phyloP scores from a whole-genome alignment of 1,139 yeast genomes.

The Geotrichum bryndzae region DNA sequence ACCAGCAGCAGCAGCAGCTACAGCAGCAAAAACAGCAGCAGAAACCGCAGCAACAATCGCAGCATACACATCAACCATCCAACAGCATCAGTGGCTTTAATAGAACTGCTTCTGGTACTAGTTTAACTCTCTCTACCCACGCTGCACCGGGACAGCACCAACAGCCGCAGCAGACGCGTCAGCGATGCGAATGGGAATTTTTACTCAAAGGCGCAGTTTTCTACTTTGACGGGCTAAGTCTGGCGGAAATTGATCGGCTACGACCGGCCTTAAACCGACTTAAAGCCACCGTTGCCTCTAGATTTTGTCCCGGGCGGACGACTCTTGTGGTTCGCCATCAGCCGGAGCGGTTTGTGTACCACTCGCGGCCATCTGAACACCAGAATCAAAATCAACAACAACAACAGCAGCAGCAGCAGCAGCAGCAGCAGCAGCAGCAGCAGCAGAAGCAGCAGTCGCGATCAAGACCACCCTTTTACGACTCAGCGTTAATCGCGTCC shows the following conservation, averaged over 20 bases:
- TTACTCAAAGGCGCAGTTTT: background rate
- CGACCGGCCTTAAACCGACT: background rate
- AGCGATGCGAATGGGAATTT: background rate
- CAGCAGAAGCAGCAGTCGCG: background rate
- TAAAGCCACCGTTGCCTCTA: background rate
- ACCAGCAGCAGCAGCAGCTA: background rate
- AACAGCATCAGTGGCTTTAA: background rate
- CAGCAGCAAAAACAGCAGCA: background rate
- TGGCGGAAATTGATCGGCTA: background rate
- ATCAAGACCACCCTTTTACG: background rate
- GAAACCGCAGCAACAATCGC: background rate
- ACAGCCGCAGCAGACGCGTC: background rate
- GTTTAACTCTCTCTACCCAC: constrained; percentile 24
- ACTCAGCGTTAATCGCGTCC: background rate
- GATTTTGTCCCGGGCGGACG: background rate
- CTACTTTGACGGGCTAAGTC: background rate
- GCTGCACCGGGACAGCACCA: constrained; percentile 25
- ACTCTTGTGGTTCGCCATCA: background rate
- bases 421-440: background rate
- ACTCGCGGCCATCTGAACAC: background rate
- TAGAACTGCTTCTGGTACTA: background rate
- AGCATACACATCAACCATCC: background rate
- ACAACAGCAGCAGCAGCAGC: background rate
- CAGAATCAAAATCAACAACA: background rate
- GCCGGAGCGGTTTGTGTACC: background rate